A percentile compares a stretch with the other conserved stretches of the same genome.
phyloP scores from a whole-genome alignment of 108 stramenopile genomes.

The Nitzschia sp. region DNA sequence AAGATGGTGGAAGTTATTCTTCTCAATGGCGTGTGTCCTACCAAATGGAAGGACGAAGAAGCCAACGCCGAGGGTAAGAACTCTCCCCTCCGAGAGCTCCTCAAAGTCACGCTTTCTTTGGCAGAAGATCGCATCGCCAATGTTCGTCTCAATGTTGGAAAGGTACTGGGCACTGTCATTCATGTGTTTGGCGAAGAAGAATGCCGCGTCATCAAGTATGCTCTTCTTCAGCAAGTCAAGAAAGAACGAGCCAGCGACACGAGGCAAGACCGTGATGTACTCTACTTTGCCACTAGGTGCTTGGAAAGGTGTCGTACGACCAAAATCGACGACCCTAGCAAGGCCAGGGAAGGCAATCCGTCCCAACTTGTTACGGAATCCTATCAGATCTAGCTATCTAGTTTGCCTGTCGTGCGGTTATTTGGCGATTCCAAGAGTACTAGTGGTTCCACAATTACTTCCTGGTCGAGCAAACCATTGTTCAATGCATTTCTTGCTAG shows the following conservation, averaged over 20 bases:
- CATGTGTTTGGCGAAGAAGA: slow-evolving; percentile 68
- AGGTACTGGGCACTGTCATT: slow-evolving; percentile 55
- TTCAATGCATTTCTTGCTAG: too few relatives aligned
- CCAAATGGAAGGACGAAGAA: slow-evolving; percentile 39
- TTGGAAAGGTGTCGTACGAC: slow-evolving; percentile 28
- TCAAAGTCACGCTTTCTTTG: slow-evolving; percentile 67
- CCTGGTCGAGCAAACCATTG: too few relatives aligned
- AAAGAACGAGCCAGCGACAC: slow-evolving; percentile 52
- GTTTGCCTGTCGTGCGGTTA: too few relatives aligned
- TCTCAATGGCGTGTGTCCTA: slow-evolving; percentile 52
- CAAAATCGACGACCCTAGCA: neutral
- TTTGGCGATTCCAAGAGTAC: too few relatives aligned
- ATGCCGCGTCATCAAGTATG: slow-evolving; percentile 52
- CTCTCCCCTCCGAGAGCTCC: slow-evolving; percentile 63
- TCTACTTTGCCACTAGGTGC: slow-evolving; percentile 66
- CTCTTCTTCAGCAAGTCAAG: slow-evolving; percentile 70
- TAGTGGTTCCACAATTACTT: too few relatives aligned
- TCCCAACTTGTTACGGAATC: too few relatives aligned
- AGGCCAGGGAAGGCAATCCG: neutral
- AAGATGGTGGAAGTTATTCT: slow-evolving; percentile 88
- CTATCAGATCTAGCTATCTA: too few relatives aligned
- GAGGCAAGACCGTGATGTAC: slow-evolving; percentile 79
- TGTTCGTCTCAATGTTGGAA: slow-evolving; percentile 85
- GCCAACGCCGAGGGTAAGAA: slow-evolving; percentile 42
- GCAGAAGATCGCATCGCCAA: slow-evolving; percentile 78